Evolutionary conservation across 2,329 filamentous ascomycete species (phyloP).

Genomic region (Calonectria henricotiae): DNA sequence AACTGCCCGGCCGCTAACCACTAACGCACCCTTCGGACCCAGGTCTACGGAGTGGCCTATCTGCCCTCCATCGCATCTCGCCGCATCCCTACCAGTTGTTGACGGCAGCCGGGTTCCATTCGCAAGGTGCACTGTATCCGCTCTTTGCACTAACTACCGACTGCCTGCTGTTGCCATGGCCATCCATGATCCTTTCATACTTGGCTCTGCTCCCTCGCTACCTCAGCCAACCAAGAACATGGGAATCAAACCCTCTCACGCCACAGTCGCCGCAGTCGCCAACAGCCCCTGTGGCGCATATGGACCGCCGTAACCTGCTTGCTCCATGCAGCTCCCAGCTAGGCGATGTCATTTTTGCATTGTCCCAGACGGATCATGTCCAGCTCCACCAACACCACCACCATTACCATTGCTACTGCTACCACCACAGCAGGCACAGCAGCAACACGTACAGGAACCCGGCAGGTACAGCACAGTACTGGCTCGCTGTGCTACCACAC

Average conservation of each 20-base stretch:
- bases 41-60: conserved; percentile 24
- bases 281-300: conserved; percentile 19
- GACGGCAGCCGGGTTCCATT: conserved; percentile 22
- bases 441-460: conserved; percentile 22
- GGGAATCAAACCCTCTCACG: conserved; percentile 17
- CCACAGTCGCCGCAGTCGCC: conserved; percentile 2
- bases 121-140: conserved; percentile 22
- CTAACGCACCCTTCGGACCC: conserved; percentile 15
- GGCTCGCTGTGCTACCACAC: conserved; percentile 21
- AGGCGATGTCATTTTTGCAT: conserved; percentile 11
- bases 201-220: conserved; percentile 18
- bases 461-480: conserved; percentile 17
- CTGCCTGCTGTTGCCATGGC: conserved; percentile 30
- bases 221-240: conserved; percentile 18
- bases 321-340: conserved; percentile 12
- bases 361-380: background rate
- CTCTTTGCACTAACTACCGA: conserved; percentile 29
- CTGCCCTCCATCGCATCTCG: conserved; percentile 28
- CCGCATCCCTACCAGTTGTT: conserved; percentile 29
- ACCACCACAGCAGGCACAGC: conserved; percentile 14
- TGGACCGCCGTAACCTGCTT: conserved; percentile 15
- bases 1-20: conserved; percentile 23
- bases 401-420: background rate
- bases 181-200: conserved; percentile 43
- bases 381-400: conserved; percentile 18